Percentiles rank a stretch among this genome's conserved stretches.
Evolutionary conservation across 371 early-diverging fungal genomes (phyloP).

Genomic region (Nematocida displodere): DNA sequence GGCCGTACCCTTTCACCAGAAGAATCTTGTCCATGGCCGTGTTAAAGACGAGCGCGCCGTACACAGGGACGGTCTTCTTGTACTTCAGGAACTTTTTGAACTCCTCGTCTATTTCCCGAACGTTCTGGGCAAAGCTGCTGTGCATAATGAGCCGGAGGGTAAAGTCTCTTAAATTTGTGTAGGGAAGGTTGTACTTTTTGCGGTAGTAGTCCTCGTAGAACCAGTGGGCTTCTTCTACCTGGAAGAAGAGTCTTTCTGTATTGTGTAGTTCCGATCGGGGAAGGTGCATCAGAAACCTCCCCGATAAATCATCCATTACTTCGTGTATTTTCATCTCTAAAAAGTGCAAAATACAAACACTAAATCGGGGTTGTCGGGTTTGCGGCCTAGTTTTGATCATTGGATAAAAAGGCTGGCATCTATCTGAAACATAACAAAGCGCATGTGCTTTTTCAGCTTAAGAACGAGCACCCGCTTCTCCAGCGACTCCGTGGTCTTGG

Average conservation of each 20-base stretch:
- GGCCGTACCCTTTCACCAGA: conserved; percentile 80
- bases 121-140: conserved; percentile 64
- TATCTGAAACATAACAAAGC: conserved; percentile 38
- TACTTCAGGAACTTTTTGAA: conserved; percentile 83
- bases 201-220: conserved; percentile 93
- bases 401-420: neutral
- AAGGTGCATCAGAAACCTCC: conserved; percentile 85
- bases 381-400: neutral
- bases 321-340: conserved; percentile 49
- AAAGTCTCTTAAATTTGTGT: conserved; percentile 63
- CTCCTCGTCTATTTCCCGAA: conserved; percentile 73
- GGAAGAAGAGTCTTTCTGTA: conserved; percentile 86
- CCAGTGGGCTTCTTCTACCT: conserved; percentile 98
- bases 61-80: conserved; percentile 90
- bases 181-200: conserved; percentile 68
- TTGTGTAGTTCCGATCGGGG: conserved; percentile 79
- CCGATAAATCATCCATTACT: conserved; percentile 59
- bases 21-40: conserved; percentile 73
- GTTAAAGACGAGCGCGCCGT: conserved; percentile 93
- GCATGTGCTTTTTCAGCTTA: conserved; percentile 45
- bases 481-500: neutral
- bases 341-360: neutral
- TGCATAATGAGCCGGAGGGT: conserved; percentile 49
- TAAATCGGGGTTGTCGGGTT: neutral
- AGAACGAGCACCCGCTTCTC: neutral